A percentile compares a stretch with the other conserved stretches of the same genome.
Evolutionary conservation across 371 early-diverging fungal species (phyloP).

Genomic region (Mucor racemosus): DNA sequence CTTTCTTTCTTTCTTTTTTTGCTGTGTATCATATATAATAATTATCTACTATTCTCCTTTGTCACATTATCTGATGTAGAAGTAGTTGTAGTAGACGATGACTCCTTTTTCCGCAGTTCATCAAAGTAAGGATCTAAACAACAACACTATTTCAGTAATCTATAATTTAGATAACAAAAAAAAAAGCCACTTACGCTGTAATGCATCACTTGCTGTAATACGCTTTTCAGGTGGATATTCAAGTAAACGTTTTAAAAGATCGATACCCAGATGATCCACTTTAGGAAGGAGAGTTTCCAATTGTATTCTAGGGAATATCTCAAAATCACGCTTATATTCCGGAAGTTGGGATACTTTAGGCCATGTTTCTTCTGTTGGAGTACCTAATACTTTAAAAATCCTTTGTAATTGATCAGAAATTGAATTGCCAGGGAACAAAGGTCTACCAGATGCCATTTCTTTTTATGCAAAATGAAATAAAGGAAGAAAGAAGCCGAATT

Average conservation of each 20-base stretch:
- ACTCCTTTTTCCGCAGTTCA: slow-evolving; percentile 51
- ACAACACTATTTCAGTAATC: too few species aligned
- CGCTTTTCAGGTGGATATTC: slow-evolving; percentile 80
- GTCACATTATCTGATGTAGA: slow-evolving; percentile 8
- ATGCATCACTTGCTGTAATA: slow-evolving; percentile 73
- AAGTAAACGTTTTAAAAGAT: slow-evolving; percentile 73
- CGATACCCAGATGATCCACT: slow-evolving; percentile 80
- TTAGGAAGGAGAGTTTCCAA: slow-evolving; percentile 81
- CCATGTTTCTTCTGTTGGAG: slow-evolving; percentile 92
- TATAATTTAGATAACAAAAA: too few species aligned
- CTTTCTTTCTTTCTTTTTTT: too few species aligned
- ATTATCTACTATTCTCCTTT: slow-evolving; percentile 14
- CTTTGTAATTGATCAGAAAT: slow-evolving; percentile 86
- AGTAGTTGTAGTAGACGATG: slow-evolving; percentile 3
- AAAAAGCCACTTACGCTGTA: slow-evolving; percentile 58
- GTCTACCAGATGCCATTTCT: slow-evolving; percentile 91
- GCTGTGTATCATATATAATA: background rate
- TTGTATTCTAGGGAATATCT: slow-evolving; percentile 69
- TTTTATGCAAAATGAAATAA: background rate
- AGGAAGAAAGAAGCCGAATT: background rate
- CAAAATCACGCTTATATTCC: slow-evolving; percentile 85
- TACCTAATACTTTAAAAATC: slow-evolving; percentile 93
- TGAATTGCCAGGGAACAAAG: slow-evolving; percentile 95
- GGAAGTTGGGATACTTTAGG: slow-evolving; percentile 90
- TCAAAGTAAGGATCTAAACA: slow-evolving; percentile 56